These are phyloP conservation scores for Blastosporella zonata DNA, from an alignment of 1,284 basidiomycete species.

Conservation along the genomic window DNA sequence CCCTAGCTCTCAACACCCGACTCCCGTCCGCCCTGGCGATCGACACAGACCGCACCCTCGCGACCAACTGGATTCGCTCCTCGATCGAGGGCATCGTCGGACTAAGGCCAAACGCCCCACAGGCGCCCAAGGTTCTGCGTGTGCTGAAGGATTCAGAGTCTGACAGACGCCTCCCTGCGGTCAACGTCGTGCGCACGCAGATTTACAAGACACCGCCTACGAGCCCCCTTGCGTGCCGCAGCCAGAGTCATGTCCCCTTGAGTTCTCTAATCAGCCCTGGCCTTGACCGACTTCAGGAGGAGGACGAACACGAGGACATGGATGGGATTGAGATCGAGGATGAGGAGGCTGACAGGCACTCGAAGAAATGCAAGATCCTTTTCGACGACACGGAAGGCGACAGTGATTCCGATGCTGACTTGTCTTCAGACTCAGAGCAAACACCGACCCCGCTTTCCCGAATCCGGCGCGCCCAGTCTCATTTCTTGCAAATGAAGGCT, in stretches of 20 bases:
- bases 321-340: slow-evolving; percentile 5
- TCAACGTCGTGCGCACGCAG: slow-evolving; percentile 16
- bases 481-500: slow-evolving; percentile 15
- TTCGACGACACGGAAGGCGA: slow-evolving; percentile 1
- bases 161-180: slow-evolving; percentile 10
- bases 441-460: slow-evolving; percentile 17
- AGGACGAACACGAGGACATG: slow-evolving; percentile 27
- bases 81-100: slow-evolving; percentile 53
- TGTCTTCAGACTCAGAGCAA: slow-evolving; percentile 9
- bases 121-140: slow-evolving; percentile 24
- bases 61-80: slow-evolving; percentile 40
- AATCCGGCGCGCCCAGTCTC: slow-evolving; percentile 11
- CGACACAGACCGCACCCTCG: slow-evolving; percentile 29
- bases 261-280: slow-evolving; percentile 25
- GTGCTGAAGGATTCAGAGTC: slow-evolving; percentile 3
- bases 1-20: slow-evolving; percentile 42
- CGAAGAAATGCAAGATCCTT: slow-evolving; percentile 24
- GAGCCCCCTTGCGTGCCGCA: slow-evolving; percentile 26
- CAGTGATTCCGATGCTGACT: slow-evolving; percentile 11
- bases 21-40: slow-evolving; percentile 48
- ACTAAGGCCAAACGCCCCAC: slow-evolving; percentile 32
- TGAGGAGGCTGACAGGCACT: slow-evolving; percentile 17
- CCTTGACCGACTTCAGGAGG: slow-evolving; percentile 31
- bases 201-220: slow-evolving; percentile 27
- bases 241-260: slow-evolving; percentile 17